A percentile compares a stretch with the other conserved stretches of the same genome.
phyloP scores from a whole-genome alignment of 2,329 filamentous ascomycete genomes.

The Phialemonium atrogriseum region DNA sequence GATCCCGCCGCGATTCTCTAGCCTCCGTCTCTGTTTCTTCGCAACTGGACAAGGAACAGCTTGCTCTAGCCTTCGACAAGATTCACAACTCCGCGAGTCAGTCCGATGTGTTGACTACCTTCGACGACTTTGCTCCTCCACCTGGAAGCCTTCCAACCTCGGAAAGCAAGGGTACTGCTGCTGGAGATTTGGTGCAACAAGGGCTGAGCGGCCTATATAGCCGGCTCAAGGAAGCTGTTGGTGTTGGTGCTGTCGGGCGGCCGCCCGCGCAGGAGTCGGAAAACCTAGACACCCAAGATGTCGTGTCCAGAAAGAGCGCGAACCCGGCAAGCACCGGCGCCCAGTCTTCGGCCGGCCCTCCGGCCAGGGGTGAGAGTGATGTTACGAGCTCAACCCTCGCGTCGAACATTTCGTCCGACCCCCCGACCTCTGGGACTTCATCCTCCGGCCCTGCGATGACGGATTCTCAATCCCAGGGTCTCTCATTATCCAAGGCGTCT shows the following conservation, averaged over 20 bases:
- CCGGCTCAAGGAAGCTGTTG: constrained; percentile 75
- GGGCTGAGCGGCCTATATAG: constrained; percentile 85
- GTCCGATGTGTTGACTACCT: constrained; percentile 77
- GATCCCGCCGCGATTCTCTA: constrained; percentile 29
- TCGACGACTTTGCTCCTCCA: constrained; percentile 80
- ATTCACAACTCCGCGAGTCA: constrained; percentile 87
- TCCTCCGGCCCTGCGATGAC: constrained; percentile 24
- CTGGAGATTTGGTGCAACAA: constrained; percentile 70
- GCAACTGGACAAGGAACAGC: constrained; percentile 61
- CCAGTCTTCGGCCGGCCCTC: constrained; percentile 16
- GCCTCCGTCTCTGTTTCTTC: constrained; percentile 37
- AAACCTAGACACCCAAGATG: constrained; percentile 35
- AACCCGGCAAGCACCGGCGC: constrained; percentile 30
- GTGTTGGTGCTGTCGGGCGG: constrained; percentile 47
- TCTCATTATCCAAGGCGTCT: constrained; percentile 37
- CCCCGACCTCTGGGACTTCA: constrained; percentile 26
- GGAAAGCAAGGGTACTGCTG: constrained; percentile 63
- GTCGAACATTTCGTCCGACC: constrained; percentile 23
- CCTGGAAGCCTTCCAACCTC: constrained; percentile 47
- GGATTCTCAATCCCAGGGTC: constrained; percentile 33
- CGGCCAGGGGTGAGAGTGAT: constrained; percentile 18
- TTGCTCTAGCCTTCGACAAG: constrained; percentile 71
- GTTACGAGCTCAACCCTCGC: constrained; percentile 23
- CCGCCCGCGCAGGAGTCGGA: constrained; percentile 19
- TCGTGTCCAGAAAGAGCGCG: constrained; percentile 32